Evolutionary conservation across 2,329 filamentous ascomycete species (phyloP), one percentile per base, ranked within the genome.

Genomic region (Pseudogymnoascus sp.): DNA sequence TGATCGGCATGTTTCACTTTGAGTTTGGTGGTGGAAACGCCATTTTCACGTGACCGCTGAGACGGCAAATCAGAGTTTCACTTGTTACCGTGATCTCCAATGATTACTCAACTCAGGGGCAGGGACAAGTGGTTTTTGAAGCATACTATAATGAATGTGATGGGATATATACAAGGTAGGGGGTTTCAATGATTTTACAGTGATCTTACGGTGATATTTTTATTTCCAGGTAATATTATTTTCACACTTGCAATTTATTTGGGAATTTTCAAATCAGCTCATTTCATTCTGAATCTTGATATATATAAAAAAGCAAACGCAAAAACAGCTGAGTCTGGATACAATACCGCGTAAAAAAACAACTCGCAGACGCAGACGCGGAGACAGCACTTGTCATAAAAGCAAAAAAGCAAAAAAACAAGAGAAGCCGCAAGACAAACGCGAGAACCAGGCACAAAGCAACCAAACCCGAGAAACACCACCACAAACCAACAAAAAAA

Each of bases 331-430:
- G 50, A 56, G 50, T 56, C 50, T 56, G 29, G 50, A 56, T 56
- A 33, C 50, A 56, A 33, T 13, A 6, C 33, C 29, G 29, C 29
- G 31, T 50, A 29, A n/a, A 50, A 56, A 31, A 56, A n/a, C 29
- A 26, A 31, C 29, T 31, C 29, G 29, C 31, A 33, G 7, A 31
- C 47, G 26, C 47, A 33, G 26, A 56, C 16, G 50, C 50, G 19
- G 13, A 33, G 50, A 56, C 50, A 56, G 50, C 50, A 56, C 50
- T 56, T 56, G 50, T 56, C 50, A 19, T 56, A 33, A 56, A 56
- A 56, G 14, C 26, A 14, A 56, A 33, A 56, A 56, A 56, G 14
- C 26, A 14, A 56, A 56, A 33, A 56, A 11, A 11, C 6, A 53
- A 33, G 31, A 19, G 5, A 31, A 56, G 5, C 26, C 47, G 33